A percentile compares a stretch with the other conserved stretches of the same genome.
phyloP scores from a whole-genome alignment of 768 basidiomycete genomes.

The Hygrophorus pudorinus region DNA sequence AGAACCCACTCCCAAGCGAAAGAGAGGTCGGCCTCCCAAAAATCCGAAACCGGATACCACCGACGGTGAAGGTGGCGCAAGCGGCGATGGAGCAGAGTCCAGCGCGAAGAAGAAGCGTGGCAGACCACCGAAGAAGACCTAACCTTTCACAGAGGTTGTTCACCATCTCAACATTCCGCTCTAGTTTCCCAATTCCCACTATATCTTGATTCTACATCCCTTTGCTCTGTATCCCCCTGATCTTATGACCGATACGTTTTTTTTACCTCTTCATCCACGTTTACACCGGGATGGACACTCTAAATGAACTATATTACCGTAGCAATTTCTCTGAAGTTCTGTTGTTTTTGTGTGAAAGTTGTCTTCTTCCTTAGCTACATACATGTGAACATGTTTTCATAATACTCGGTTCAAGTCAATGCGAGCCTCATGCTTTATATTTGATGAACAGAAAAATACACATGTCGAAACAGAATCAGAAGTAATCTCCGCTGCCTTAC shows the following conservation, averaged over 20 bases:
- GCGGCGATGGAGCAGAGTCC: slow-evolving; percentile 36
- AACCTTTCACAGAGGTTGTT: slow-evolving; percentile 17
- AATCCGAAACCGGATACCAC: slow-evolving; percentile 36
- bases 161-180: slow-evolving; percentile 11
- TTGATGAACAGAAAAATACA: neutral
- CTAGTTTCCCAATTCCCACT: slow-evolving; percentile 14
- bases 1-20: slow-evolving; percentile 51
- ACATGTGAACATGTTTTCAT: slow-evolving; percentile 1
- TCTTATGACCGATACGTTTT: slow-evolving; percentile 29
- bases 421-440: no score
- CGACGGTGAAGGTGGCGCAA: slow-evolving; percentile 23
- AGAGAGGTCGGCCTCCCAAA: slow-evolving; percentile 71
- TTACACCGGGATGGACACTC: slow-evolving; percentile 1
- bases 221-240: slow-evolving; percentile 22
- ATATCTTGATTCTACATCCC: slow-evolving; percentile 13
- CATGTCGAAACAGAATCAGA: slow-evolving; percentile 5
- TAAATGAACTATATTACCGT: slow-evolving; percentile 11
- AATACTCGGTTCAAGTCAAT: neutral
- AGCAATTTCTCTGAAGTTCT: slow-evolving; percentile 1
- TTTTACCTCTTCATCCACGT: slow-evolving; percentile 17
- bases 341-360: neutral
- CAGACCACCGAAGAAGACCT: slow-evolving; percentile 51
- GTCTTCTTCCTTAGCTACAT: no score
- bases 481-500: slow-evolving; percentile 4
- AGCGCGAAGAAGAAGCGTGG: slow-evolving; percentile 61